Base-by-base conservation (phyloP, 352 stramenopile genomes). In the Blastocystis sp. region DNA sequence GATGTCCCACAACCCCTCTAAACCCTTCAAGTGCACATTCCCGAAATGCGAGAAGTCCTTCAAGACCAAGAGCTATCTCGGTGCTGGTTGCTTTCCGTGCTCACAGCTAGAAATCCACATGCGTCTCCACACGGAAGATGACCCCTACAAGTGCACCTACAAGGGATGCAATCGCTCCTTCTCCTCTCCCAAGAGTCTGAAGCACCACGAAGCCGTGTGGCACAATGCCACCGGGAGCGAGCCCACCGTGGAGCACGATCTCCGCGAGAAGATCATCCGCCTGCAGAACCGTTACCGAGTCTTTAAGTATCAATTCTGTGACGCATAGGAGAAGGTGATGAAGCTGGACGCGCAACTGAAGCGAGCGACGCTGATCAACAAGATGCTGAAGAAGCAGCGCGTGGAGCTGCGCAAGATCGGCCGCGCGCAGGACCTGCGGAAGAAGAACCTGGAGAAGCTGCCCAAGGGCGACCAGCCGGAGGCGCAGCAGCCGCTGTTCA, bases 11-110 rank as follows among this genome's bases (percentile, higher is more conserved):
- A 87, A 68, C 28, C 43, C 82, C 68, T 65, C 76, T 7, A 90
- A 89, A 54, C 89, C 88, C n/a, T 90, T 74, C 65, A 89, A 87
- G 76, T 90, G 89, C 48, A 71, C 69, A 7, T 77, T 87, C 48
- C 57, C 42, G 9, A 89, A 89, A 40, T 90, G 89, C 74, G 70
- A 87, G 2, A 90, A 90, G 34, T 60, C 42, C 62, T 90, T 89
- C 48, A 90, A 90, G 52, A 76, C 84, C n/a, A 90, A 90, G 38
- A 88, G 79, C 42, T 90, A 90, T 88, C 61, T 89, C 11, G 82
- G 82, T 89, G 10, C 1, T 19, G 10, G 28, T 19, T 54, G 21
- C 9, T 6, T 21, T 14, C 9, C 24, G 11, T 38, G 14, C 28
- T 88, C 7, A 21, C 19, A n/a, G 6, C 28, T 78, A 88, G 78